These are phyloP conservation scores for Saxispiralis lemnorum DNA, from an alignment of 495 filamentous ascomycete species.

Conservation along the genomic window DNA sequence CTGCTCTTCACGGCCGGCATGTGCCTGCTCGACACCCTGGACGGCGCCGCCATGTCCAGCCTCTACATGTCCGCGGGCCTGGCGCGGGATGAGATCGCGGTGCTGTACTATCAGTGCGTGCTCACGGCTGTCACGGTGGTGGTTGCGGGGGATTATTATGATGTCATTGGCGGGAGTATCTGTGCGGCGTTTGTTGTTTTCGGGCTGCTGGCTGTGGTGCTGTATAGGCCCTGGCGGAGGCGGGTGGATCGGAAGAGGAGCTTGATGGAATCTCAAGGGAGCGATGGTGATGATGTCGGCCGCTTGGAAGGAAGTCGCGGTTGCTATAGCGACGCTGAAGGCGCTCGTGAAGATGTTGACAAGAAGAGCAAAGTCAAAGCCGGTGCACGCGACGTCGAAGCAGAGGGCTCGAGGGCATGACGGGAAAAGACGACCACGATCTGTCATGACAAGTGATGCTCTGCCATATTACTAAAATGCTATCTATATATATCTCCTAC, in stretches of 20 bases:
- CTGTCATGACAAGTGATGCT: too few relatives aligned
- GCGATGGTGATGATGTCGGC: not conserved
- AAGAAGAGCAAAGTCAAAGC: too few relatives aligned
- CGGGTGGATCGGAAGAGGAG: constrained; percentile 29
- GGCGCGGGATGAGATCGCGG: constrained; percentile 62
- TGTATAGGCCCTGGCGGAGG: constrained; percentile 63
- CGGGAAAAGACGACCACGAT: too few relatives aligned
- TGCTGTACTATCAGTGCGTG: constrained; percentile 87
- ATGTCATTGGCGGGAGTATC: constrained; percentile 66
- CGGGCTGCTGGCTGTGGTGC: constrained; percentile 48
- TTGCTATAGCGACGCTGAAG: too few relatives aligned
- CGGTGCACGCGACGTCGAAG: too few relatives aligned
- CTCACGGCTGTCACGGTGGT: constrained; percentile 73
- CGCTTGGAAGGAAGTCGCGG: not conserved
- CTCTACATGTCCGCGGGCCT: constrained; percentile 66
- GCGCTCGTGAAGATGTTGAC: too few relatives aligned
- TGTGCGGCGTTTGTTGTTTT: constrained; percentile 68
- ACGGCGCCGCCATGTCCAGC: constrained; percentile 88
- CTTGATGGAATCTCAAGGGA: not conserved
- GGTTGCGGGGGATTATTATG: constrained; percentile 60
- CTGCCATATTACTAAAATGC: too few relatives aligned
- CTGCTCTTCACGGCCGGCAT: constrained; percentile 85
- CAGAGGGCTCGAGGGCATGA: too few relatives aligned
- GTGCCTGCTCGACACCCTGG: constrained; percentile 77
- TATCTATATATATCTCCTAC: too few relatives aligned